A percentile compares a stretch with the other conserved stretches of the same genome.
Conservation (phyloP, 257 asterid genomes). For the Nicotiana tabacum region DNA sequence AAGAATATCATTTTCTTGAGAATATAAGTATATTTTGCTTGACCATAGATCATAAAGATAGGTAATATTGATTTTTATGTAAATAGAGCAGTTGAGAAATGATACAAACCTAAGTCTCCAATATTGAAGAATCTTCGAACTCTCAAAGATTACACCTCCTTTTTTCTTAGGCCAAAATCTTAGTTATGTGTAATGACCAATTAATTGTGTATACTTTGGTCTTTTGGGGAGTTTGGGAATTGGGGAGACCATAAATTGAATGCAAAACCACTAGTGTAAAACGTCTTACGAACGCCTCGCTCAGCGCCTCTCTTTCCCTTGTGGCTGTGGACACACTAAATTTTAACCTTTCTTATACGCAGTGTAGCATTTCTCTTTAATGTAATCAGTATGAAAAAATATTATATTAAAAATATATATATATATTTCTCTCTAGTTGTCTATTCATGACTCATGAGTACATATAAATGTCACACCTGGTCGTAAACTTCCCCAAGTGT, state of each 20-base stretch:
- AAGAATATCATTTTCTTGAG: neutral
- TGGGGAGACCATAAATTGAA: neutral
- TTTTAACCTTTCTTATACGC: neutral
- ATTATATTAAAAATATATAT: neutral
- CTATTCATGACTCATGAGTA: neutral
- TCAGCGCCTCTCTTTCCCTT: neutral
- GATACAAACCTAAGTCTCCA: neutral
- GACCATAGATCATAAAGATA: neutral
- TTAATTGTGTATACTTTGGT: neutral
- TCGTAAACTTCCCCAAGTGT: no score
- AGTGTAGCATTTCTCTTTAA: neutral
- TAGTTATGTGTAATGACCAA: neutral
- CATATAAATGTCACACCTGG: no score
- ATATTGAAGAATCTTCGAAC: neutral
- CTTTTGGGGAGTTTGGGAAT: no score
- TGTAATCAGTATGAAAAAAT: neutral
- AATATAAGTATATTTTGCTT: neutral
- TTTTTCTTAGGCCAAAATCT: neutral
- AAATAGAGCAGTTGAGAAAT: neutral
- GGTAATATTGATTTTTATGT: neutral
- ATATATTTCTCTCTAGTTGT: neutral
- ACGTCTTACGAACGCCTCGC: conserved; percentile 1
- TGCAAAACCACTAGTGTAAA: conserved; percentile 8
- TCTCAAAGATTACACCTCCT: neutral
- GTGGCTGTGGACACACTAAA: neutral